Conservation (phyloP, 176 grass and related monocot genomes). For the Sorghum bicolor region Sorghum_bicolor_NCBIv3 NC_012870.2:78279501-78280000, state of each 20-base stretch:
- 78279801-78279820: slow-evolving; percentile 2
- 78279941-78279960: background rate
- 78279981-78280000: slow-evolving; percentile 98
- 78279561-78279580: background rate
- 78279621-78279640: background rate
- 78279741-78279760: slow-evolving; percentile 15
- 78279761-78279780: slow-evolving; percentile 11
- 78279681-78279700: background rate
- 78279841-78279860: background rate
- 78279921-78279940: background rate
- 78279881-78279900: background rate
- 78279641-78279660: slow-evolving; percentile 13
- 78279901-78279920: background rate
- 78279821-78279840: background rate
- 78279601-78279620: background rate
- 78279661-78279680: slow-evolving; percentile 7
- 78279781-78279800: slow-evolving; percentile 22
- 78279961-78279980: slow-evolving; percentile 98
- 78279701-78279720: slow-evolving; percentile 42
- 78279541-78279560: background rate
- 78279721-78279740: slow-evolving; percentile 47
- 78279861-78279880: background rate
- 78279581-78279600: background rate
- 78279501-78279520: background rate
- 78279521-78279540: background rate